Evolutionary conservation across 1,139 yeast genomes (phyloP), one percentile per base, ranked within the genome.

Genomic region (Tardiomyces blankii): DNA sequence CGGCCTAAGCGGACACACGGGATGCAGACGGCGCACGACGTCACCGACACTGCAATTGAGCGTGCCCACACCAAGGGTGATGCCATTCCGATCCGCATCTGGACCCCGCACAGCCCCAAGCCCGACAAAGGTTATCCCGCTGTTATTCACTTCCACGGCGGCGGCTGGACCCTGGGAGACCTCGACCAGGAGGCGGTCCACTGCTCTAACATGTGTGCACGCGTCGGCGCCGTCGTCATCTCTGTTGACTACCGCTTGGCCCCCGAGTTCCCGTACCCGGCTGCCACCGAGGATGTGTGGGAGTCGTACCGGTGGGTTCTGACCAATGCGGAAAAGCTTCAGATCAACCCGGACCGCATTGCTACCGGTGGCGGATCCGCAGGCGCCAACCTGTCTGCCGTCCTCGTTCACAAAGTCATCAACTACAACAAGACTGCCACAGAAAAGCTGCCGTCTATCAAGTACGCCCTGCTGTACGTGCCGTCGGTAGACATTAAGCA

Each of bases 211-310:
- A 46, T 46, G 21, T 54, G 62, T 9, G 51, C 51, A 16, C 35
- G 35, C 9, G 35, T 11, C n/a, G 16, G 16, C 9, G 49, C 60
- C 40, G 63, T 61, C 2, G 64, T 66, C 16, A 59, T 66, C 33
- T 64, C 64, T 46, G 68, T 67, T 23, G 68, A 66, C 44, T 68
- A 68, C 52, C 54, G 70, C 38, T 53, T 65, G 28, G 77, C 77
- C 0, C 79, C 79, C 1, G 77, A 75, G 52, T 55, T 63, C 48
- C 75, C 76, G 14, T 75, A 64, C 51, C 79, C 79, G 2, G 73
- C 74, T 13, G 68, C 72, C 38, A 67, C 73, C 1, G 67, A 73
- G 23, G 79, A 74, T 52, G 62, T 74, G 32, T 73, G 61, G 53
- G 77, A 70, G 42, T 61, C 69, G 8, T 53, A 59, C 38, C 39